Evolutionary conservation across 2,329 filamentous ascomycete genomes (phyloP), one percentile per base, ranked within the genome.

Genomic region (Thermothelomyces thermophilus): DNA sequence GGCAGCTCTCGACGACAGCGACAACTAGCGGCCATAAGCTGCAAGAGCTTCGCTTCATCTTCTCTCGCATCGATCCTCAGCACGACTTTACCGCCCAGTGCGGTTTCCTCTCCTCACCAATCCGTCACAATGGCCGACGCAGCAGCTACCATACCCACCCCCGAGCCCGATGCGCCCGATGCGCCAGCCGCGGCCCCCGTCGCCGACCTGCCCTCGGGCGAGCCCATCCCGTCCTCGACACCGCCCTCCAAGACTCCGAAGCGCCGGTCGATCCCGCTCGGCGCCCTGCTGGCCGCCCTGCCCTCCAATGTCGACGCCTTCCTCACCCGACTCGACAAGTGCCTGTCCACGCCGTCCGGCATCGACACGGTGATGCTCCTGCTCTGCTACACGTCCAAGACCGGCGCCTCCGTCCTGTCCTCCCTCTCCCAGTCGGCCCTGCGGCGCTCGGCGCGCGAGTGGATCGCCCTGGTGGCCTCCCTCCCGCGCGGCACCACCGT

Each of bases 281-380:
- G 37, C 50, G 59, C 62, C 34, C 58, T 68, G 41, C 55, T 72
- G 40, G 58, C 63, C 40, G 62, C 65, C 13, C 52, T 66, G 14
- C 71, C 72, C 36, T 64, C 68, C 57, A 66, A 68, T 60, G 31
- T 71, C 59, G 78, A 82, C 62, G 70, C 67, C 64, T 77, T 80
- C 63, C 65, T 83, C 55, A 63, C 72, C 22, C 75, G 76, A 65
- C 72, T 83, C 42, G 70, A 75, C 62, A 81, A 81, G 57, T 79
- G 86, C 63, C 73, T 89, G 59, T 76, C 80, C 56, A 85, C 83
- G 9, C 80, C 85, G 39, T 67, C 76, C 31, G 85, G 86, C 62
- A 80, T 84, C 65, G 86, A 90, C 68, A 77, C 79, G 42, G 73
- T 83, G 54, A 80, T 90, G 59, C 77, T 84, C 55, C 79, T 84